Evolutionary conservation across 208 protist species (phyloP), one percentile per base, ranked within the genome.

Genomic region (Crithidia sp.): DNA sequence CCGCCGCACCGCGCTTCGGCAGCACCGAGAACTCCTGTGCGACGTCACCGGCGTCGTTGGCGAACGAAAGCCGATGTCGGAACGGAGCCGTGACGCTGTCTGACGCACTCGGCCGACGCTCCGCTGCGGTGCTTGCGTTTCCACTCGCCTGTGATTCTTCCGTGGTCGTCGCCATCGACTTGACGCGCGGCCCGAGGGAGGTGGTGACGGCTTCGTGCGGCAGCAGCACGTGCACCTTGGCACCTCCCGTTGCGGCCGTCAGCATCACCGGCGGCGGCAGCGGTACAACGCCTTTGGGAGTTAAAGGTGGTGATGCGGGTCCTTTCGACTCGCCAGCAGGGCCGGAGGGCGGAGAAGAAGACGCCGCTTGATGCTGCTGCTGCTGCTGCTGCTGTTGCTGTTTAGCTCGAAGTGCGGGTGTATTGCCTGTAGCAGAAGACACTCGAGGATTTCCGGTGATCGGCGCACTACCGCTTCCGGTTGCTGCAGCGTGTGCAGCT

Each of bases 1-100:
- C 72, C 0, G 74, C 79, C 7, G 69, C 72, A 14, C 74, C 79
- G 0, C 55, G 67, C 49, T 54, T 71, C 8, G 79, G 74, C n/a
- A 83, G 67, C 57, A 83, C 79, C 5, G 79, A 83, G 39, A 70
- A 70, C 12, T 61, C 7, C n/a, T 58, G 37, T 16, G 19, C 36
- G 3, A 59, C 7, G 4, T 50, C 37, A 13, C 50, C 3, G 53
- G 17, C 40, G 28, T 28, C 28, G 28, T 28, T 28, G 28, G 28
- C 28, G 28, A 28, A 28, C 28, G 28, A 28, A 1, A 28, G 28
- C 28, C 28, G 28, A 28, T 28, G 28, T 28, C 12, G 12, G 12
- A 45, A 7, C 39, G 40, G 4, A 9, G 40, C 16, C 39, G 64
- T 60, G 17, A 5, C 43, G 5, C 5, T 45, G 28, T 19, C 49